These are phyloP conservation scores for Mortierella sp. DNA, from an alignment of 371 early-diverging fungal species.

Conservation along the genomic window DNA sequence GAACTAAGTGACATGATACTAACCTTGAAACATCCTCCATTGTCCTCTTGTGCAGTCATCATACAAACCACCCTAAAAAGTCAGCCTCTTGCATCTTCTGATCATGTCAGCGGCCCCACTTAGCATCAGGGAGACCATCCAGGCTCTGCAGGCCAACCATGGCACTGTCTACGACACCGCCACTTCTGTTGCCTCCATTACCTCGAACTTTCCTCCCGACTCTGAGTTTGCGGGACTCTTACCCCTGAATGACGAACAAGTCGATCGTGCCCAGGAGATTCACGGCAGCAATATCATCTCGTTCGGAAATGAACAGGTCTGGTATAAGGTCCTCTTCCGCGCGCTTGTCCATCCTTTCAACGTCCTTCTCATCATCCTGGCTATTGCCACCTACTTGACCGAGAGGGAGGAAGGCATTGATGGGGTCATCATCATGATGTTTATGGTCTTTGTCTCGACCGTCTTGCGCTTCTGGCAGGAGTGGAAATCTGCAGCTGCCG, in stretches of 20 bases:
- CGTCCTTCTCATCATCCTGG: conserved; percentile 51
- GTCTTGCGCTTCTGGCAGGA: conserved; percentile 57
- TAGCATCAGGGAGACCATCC: neutral
- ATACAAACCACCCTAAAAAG: conserved; percentile 37
- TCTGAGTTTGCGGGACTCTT: conserved; percentile 14
- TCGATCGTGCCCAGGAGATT: conserved; percentile 10
- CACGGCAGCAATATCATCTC: conserved; percentile 33
- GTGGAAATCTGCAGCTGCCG: conserved; percentile 50
- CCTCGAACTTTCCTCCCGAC: neutral
- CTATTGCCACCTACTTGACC: conserved; percentile 35
- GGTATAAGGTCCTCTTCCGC: conserved; percentile 45
- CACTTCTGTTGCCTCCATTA: conserved; percentile 6
- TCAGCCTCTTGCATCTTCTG: neutral
- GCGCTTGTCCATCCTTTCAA: conserved; percentile 59
- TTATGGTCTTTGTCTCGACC: conserved; percentile 54
- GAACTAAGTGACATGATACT: neutral
- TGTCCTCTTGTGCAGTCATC: conserved; percentile 20
- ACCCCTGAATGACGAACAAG: conserved; percentile 42
- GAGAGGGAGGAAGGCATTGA: conserved; percentile 16
- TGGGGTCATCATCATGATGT: conserved; percentile 41
- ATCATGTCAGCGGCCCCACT: conserved; percentile 2
- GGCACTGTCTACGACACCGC: conserved; percentile 13
- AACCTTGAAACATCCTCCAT: too few species aligned
- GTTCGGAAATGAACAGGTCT: conserved; percentile 27
- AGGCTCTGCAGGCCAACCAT: conserved; percentile 6